phyloP scores from a whole-genome alignment of 2,329 filamentous ascomycete genomes.

The Helotiales sp. region DNA sequence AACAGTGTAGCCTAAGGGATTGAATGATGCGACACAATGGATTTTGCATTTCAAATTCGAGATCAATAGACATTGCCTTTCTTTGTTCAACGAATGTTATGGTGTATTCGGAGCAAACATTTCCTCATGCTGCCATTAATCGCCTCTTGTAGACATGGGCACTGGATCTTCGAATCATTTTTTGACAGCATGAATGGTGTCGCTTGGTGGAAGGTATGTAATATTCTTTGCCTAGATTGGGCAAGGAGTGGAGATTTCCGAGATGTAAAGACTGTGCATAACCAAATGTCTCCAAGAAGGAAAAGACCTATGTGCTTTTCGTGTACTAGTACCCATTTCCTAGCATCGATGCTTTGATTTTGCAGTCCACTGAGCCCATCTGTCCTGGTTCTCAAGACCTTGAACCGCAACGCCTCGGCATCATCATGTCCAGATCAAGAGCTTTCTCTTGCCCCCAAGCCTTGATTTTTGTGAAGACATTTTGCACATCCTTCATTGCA shows the following conservation, averaged over 20 bases:
- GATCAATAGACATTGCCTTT: neutral
- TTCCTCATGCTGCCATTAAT: neutral
- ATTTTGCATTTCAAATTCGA: neutral
- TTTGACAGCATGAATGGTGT: too few species aligned
- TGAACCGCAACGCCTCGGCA: neutral
- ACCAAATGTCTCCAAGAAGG: neutral
- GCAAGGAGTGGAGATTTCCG: neutral
- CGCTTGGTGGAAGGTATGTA: too few species aligned
- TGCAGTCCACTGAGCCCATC: neutral
- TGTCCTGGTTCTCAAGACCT: neutral
- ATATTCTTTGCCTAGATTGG: neutral
- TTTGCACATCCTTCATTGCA: slow-evolving; percentile 27
- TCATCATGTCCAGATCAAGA: neutral
- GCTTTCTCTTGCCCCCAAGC: slow-evolving; percentile 1
- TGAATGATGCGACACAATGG: neutral
- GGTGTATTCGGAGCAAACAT: neutral
- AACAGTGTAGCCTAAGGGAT: neutral
- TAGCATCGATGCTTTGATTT: too few species aligned
- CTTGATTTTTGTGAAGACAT: slow-evolving; percentile 13
- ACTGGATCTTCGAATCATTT: too few species aligned
- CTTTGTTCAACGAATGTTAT: neutral
- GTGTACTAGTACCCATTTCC: too few species aligned
- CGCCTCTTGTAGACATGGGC: too few species aligned
- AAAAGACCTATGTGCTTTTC: neutral
- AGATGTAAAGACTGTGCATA: neutral